These are phyloP conservation scores for Yamadazyma atmosphaerica DNA, from an alignment of 1,139 yeast genomes.

Conservation along the genomic window DNA sequence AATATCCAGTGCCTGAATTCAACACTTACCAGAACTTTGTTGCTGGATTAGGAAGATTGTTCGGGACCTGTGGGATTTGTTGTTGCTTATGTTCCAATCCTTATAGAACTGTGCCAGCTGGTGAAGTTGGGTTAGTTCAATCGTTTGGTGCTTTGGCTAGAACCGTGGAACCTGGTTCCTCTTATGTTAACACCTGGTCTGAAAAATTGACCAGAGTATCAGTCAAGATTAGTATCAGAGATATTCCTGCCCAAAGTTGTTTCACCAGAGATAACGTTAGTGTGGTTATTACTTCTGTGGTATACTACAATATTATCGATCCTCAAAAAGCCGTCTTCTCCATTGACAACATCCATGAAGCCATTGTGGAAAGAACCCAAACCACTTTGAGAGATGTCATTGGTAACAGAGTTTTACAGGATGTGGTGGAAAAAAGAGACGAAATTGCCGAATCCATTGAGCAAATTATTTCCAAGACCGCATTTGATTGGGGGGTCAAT, in stretches of 20 bases:
- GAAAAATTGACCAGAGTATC: conserved; percentile 56
- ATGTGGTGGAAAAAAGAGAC: conserved; percentile 73
- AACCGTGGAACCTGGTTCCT: conserved; percentile 70
- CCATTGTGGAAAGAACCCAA: conserved; percentile 71
- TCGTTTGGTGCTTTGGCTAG: conserved; percentile 68
- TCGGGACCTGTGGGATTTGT: conserved; percentile 62
- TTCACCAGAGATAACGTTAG: conserved; percentile 72
- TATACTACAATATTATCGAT: conserved; percentile 66
- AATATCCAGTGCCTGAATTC: conserved; percentile 36
- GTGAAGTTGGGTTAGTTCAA: conserved; percentile 69
- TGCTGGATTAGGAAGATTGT: conserved; percentile 42
- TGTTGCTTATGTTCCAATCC: conserved; percentile 64
- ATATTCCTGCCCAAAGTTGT: conserved; percentile 67
- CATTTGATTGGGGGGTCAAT: conserved; percentile 71
- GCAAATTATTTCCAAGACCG: conserved; percentile 62
- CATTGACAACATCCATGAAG: conserved; percentile 54
- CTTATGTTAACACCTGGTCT: conserved; percentile 63
- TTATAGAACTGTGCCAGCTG: conserved; percentile 62
- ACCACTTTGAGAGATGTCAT: conserved; percentile 75
- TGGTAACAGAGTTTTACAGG: conserved; percentile 68
- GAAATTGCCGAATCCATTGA: conserved; percentile 70
- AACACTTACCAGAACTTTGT: conserved; percentile 44
- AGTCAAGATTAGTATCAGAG: conserved; percentile 61
- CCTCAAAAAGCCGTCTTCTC: conserved; percentile 70
- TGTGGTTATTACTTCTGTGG: conserved; percentile 62